Conservation (phyloP, 768 basidiomycete species). For the Coprinopsis sp. region DNA sequence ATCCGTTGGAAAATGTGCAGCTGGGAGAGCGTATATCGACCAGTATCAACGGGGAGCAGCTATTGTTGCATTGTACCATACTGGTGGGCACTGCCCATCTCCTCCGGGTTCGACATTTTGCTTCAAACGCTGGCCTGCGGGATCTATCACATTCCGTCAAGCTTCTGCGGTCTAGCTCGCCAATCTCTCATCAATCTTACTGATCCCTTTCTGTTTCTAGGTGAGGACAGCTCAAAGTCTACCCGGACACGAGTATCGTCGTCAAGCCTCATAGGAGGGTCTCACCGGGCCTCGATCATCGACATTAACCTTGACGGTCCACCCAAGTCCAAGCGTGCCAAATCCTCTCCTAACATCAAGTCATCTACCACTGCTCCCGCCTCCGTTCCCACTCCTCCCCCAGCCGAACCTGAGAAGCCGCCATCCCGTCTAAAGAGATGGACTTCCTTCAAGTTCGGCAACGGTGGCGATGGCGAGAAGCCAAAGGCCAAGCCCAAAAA, state of each 20-base stretch:
- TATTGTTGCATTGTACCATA: not conserved
- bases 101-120: not conserved
- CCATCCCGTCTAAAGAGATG: no score
- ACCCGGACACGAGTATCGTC: not conserved
- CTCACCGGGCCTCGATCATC: not conserved
- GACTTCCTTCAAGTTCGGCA: no score
- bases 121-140: not conserved
- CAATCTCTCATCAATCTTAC: not conserved
- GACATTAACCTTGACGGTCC: constrained; percentile 1
- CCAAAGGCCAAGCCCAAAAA: no score
- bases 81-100: not conserved
- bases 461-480: no score
- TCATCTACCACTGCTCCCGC: no score
- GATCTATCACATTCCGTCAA: not conserved
- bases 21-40: not conserved
- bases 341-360: not conserved
- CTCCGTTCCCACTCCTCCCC: no score
- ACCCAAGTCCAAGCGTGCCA: no score
- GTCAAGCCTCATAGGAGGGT: no score
- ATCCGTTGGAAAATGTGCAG: no score
- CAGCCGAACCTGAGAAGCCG: no score
- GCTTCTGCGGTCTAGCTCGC: not conserved
- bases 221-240: not conserved
- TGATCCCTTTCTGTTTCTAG: not conserved
- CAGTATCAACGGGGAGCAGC: not conserved